Base-by-base conservation (phyloP, 2,329 filamentous ascomycete species). In the Fusarium hostae region DNA sequence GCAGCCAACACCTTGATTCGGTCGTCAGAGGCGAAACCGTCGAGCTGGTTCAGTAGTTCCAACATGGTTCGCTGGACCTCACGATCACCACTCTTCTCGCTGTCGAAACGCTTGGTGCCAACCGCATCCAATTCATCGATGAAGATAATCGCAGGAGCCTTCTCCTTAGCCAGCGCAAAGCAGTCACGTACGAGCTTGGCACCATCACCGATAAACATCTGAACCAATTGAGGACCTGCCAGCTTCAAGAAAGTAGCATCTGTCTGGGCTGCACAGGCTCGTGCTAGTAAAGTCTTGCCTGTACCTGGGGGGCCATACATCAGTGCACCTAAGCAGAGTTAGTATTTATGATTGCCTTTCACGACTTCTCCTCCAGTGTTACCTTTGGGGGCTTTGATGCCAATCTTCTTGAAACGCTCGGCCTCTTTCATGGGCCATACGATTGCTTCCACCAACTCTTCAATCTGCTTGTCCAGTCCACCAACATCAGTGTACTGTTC, bases 341-440 rank as follows among this genome's bases (percentile, higher is more conserved):
- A 89, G 79, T 86, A 97, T 96, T 74, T 22, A 93, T 10, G n/a
- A 26, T 32, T 13, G 51, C 40, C 11, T 6, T 40, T 13, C 35
- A 34, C 5, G 92, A 76, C 28, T 96, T 94, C 13, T 87, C 41
- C 6, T n/a, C 20, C 7, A 34, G 30, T 22, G 8, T 60, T 77
- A 98, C 96, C 96, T 85, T 99, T 99, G 18, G 96, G 96, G 43
- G 96, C 95, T 86, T 99, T 99, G 87, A 99, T 99, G 76, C 96
- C 96, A 78, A 99, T 98, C 88, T 98, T 98, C 89, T 98, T 98
- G 86, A 99, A 99, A 24, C 95, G 90, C 77, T 99, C 97, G 3
- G 96, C 95, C 84, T 99, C 95, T 88, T 98, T 98, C 96, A 99
- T 99, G 4, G 96, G 96, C 95, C 95, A 98, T 34, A 99, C 96